Percentiles rank a stretch among this genome's conserved stretches.
phyloP scores from a whole-genome alignment of 2,329 filamentous ascomycete genomes.

The Ophiostoma sp. region DNA sequence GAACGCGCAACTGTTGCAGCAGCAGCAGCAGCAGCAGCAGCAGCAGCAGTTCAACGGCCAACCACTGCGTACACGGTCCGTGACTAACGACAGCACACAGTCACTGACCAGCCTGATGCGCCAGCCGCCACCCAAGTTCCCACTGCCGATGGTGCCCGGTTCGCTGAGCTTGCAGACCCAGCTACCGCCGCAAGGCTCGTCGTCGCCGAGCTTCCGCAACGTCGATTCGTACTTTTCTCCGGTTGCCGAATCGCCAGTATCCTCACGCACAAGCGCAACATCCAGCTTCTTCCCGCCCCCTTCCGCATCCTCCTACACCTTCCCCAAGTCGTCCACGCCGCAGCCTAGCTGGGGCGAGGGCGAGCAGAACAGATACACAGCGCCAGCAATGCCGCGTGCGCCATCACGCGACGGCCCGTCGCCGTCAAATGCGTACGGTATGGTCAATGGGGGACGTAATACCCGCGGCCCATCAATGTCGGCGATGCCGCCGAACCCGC shows the following conservation, averaged over 20 bases:
- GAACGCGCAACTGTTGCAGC: constrained; percentile 34
- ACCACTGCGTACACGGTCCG: constrained; percentile 52
- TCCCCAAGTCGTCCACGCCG: constrained; percentile 68
- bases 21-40: constrained; percentile 35
- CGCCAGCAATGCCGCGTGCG: constrained; percentile 75
- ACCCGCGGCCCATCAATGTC: constrained; percentile 75
- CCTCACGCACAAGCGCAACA: constrained; percentile 67
- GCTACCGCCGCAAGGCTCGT: constrained; percentile 35
- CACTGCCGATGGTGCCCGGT: constrained; percentile 52
- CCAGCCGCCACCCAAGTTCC: constrained; percentile 66
- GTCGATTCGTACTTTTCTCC: constrained; percentile 95
- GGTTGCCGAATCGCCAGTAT: constrained; percentile 69
- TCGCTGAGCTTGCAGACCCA: constrained; percentile 66
- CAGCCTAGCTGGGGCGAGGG: constrained; percentile 51
- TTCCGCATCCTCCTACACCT: constrained; percentile 47
- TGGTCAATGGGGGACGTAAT: constrained; percentile 51
- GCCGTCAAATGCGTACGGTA: constrained; percentile 55
- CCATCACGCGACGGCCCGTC: constrained; percentile 71
- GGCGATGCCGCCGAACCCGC: constrained; percentile 53
- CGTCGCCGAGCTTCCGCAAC: constrained; percentile 56
- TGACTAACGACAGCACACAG: neutral
- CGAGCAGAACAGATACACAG: constrained; percentile 76
- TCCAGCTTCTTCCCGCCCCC: constrained; percentile 63
- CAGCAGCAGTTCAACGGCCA: constrained; percentile 39
- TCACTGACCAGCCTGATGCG: constrained; percentile 44